phyloP scores from a whole-genome alignment of 1,284 basidiomycete species.

The Stygiomarasmius scandens region DNA sequence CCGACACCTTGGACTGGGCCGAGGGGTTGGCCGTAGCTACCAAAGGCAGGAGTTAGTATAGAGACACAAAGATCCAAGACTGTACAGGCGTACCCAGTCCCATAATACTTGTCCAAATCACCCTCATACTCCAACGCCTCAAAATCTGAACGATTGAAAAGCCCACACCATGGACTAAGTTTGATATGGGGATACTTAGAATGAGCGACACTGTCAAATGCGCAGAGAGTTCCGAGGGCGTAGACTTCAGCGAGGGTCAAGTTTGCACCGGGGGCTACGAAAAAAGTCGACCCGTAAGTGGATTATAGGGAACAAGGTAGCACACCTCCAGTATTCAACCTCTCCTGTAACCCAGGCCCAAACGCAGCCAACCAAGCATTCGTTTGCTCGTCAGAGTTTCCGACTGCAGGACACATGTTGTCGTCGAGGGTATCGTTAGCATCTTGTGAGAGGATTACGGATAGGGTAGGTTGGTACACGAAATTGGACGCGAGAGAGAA shows the following conservation, averaged over 20 bases:
- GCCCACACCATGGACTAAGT: conserved; percentile 66
- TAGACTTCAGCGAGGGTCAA: conserved; percentile 60
- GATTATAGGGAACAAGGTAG: background rate
- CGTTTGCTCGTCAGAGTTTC: conserved; percentile 45
- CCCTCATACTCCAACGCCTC: conserved; percentile 67
- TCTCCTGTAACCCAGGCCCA: conserved; percentile 55
- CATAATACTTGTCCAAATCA: conserved; percentile 81
- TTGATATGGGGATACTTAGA: background rate
- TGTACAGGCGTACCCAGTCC: too few relatives aligned
- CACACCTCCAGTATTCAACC: conserved; percentile 55
- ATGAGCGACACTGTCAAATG: conserved; percentile 68
- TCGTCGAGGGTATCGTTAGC: conserved; percentile 77
- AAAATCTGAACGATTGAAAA: conserved; percentile 67
- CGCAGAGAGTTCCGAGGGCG: conserved; percentile 73
- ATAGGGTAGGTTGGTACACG: conserved; percentile 44
- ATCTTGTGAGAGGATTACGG: conserved; percentile 48
- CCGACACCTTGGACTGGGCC: conserved; percentile 81
- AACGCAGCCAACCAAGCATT: conserved; percentile 58
- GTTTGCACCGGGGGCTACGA: conserved; percentile 55
- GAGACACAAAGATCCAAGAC: too few relatives aligned
- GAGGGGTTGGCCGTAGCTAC: conserved; percentile 68
- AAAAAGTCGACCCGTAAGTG: too few relatives aligned
- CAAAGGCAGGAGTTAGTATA: too few relatives aligned
- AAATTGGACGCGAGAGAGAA: conserved; percentile 50
- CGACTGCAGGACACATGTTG: conserved; percentile 65